Conservation (phyloP, 2,329 filamentous ascomycete species). For the Tolypocladium tropicale region DNA sequence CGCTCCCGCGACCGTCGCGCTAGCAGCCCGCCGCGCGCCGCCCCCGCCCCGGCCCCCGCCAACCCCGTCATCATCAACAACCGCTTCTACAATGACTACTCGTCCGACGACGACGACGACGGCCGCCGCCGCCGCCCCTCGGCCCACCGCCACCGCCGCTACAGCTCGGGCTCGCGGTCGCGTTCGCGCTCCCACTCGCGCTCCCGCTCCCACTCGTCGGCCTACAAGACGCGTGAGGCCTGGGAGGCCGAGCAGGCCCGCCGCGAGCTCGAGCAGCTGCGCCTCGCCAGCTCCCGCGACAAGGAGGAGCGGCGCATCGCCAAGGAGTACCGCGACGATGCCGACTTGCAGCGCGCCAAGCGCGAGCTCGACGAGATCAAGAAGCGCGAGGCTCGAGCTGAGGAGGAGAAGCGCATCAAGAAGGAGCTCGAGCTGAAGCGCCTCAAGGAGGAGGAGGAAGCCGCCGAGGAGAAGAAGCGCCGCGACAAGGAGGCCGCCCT, state of each 20-base stretch:
- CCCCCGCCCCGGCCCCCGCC: conserved; percentile 15
- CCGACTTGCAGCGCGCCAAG: conserved; percentile 39
- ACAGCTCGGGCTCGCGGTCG: conserved; percentile 16
- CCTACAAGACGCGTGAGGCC: conserved; percentile 32
- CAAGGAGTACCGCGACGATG: conserved; percentile 33
- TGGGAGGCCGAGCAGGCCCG: conserved; percentile 28
- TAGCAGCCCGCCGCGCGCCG: conserved; percentile 21
- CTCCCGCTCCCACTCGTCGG: conserved; percentile 19
- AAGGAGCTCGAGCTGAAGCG: conserved; percentile 40
- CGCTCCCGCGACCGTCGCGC: conserved; percentile 38
- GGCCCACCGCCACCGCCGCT: conserved; percentile 14
- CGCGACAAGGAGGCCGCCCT: conserved; percentile 36
- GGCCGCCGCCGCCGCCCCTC: conserved; percentile 15
- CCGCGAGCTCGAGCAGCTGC: conserved; percentile 34
- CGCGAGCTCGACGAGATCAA: conserved; percentile 37
- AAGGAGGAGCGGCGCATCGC: conserved; percentile 23
- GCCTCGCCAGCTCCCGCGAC: conserved; percentile 28
- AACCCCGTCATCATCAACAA: conserved; percentile 49
- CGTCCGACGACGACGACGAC: conserved; percentile 29
- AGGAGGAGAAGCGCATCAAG: conserved; percentile 40
- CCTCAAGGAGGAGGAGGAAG: conserved; percentile 34
- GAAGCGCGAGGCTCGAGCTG: conserved; percentile 32
- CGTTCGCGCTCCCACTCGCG: conserved; percentile 17
- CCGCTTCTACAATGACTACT: conserved; percentile 38
- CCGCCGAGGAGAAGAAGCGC: conserved; percentile 30